phyloP scores from a whole-genome alignment of 2,329 filamentous ascomycete species.

The Chaetomiaceae sp. region DNA sequence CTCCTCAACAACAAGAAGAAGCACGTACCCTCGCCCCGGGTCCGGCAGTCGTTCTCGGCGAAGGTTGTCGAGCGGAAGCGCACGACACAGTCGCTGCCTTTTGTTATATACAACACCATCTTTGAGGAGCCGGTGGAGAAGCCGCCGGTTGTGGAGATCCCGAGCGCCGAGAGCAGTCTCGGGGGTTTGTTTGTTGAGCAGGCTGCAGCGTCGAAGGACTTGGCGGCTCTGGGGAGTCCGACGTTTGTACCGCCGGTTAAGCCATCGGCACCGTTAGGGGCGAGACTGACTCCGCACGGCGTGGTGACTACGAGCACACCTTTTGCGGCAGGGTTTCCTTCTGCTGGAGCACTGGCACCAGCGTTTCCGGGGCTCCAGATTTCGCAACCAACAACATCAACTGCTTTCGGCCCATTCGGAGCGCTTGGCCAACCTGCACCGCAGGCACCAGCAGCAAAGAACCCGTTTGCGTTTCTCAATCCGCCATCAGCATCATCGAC shows the following conservation, averaged over 20 bases:
- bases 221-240: background rate
- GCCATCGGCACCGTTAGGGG: background rate
- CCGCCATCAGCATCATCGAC: background rate
- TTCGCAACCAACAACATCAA: background rate
- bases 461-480: conserved; percentile 8
- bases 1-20: conserved; percentile 43
- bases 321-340: background rate
- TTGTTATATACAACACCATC: conserved; percentile 54
- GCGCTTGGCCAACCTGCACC: background rate
- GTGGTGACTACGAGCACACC: background rate
- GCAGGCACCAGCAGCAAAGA: conserved; percentile 1
- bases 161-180: conserved; percentile 9
- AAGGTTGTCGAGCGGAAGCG: conserved; percentile 58
- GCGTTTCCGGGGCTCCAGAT: background rate
- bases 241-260: background rate
- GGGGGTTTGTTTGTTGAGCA: conserved; percentile 29
- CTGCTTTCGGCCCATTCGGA: conserved; percentile 1
- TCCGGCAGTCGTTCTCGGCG: conserved; percentile 54
- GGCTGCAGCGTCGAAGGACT: background rate
- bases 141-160: background rate
- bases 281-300: background rate
- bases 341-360: background rate
- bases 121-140: conserved; percentile 36
- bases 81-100: conserved; percentile 45
- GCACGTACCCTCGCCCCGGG: conserved; percentile 44